Conservation (phyloP, 371 early-diverging fungal species). For the Basidiobolus meristosporus region DNA sequence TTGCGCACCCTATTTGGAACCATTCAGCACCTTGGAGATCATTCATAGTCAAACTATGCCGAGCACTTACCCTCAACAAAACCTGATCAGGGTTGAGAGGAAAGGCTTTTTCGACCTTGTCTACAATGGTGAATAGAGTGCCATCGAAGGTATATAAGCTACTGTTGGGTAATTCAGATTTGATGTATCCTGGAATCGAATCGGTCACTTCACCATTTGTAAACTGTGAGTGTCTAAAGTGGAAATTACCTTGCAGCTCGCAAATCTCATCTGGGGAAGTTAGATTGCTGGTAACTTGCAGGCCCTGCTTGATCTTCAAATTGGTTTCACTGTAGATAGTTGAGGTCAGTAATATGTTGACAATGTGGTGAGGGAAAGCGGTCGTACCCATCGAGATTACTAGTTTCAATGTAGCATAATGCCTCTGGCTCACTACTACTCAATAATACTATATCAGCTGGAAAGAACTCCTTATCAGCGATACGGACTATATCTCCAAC, state of each 20-base stretch:
- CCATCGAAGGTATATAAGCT: constrained; percentile 76
- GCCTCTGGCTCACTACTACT: constrained; percentile 76
- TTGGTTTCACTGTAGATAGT: constrained; percentile 60
- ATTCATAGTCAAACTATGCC: no score
- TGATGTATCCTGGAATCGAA: constrained; percentile 15
- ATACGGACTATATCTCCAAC: constrained; percentile 86
- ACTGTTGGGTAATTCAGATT: constrained; percentile 74
- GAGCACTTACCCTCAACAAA: constrained; percentile 37
- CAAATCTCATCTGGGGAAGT: constrained; percentile 33
- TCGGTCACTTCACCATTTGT: no score
- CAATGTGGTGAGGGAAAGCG: background rate
- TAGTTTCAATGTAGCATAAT: constrained; percentile 88
- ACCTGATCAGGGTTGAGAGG: constrained; percentile 67
- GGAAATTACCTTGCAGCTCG: constrained; percentile 19
- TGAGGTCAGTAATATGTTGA: background rate
- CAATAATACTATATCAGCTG: constrained; percentile 78
- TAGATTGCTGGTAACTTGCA: constrained; percentile 42
- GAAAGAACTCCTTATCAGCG: constrained; percentile 70
- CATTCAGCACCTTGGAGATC: background rate
- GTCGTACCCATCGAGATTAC: constrained; percentile 89
- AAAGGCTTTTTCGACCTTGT: constrained; percentile 33
- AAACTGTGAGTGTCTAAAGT: background rate
- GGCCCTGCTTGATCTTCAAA: constrained; percentile 76
- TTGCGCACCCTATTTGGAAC: constrained; percentile 34
- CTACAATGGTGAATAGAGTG: constrained; percentile 22